phyloP scores from a whole-genome alignment of 2,329 filamentous ascomycete genomes.

The Phyllosticta citrichinensis region DNA sequence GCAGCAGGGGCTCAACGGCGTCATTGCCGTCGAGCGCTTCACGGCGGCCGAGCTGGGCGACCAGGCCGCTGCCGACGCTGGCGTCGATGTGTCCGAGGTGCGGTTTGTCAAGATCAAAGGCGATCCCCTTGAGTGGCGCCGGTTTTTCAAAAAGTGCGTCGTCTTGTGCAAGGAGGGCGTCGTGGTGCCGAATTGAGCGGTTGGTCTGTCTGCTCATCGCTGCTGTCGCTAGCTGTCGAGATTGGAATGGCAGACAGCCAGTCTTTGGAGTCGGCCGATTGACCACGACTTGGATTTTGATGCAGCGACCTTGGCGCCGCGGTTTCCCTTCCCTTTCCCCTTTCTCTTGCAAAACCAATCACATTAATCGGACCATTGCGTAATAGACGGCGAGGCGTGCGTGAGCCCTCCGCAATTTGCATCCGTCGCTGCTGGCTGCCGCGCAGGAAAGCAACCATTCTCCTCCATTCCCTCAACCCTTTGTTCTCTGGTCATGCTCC shows the following conservation, averaged over 20 bases:
- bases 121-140: slow-evolving; percentile 90
- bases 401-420: not conserved
- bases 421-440: not conserved
- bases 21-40: slow-evolving; percentile 62
- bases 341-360: no score
- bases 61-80: not conserved
- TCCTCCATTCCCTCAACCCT: no score
- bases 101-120: slow-evolving; percentile 91
- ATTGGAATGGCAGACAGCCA: not conserved
- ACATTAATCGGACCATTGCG: no score
- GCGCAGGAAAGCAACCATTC: no score
- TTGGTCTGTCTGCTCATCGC: not conserved
- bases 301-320: not conserved
- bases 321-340: no score
- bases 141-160: slow-evolving; percentile 94
- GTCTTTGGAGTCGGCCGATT: not conserved
- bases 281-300: not conserved
- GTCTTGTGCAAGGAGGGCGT: slow-evolving; percentile 80
- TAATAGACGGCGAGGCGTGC: no score
- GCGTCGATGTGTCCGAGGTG: slow-evolving; percentile 63
- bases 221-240: not conserved
- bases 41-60: slow-evolving; percentile 17
- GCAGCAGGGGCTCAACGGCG: slow-evolving; percentile 62
- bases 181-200: slow-evolving; percentile 24
- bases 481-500: no score